phyloP scores from a whole-genome alignment of 2,329 filamentous ascomycete genomes.

The Drechmeria coniospora region DNA sequence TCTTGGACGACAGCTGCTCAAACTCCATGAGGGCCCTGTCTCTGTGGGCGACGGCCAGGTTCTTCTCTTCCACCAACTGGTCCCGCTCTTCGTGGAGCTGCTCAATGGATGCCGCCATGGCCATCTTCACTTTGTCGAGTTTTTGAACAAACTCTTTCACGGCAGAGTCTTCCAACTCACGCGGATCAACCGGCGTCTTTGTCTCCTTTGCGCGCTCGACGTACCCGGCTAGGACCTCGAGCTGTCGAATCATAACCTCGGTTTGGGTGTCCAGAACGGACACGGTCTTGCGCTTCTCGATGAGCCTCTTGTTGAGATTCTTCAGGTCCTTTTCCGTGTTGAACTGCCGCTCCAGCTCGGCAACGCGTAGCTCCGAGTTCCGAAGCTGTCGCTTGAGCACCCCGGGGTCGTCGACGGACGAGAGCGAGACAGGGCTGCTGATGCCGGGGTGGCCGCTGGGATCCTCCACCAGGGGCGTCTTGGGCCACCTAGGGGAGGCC shows the following conservation, averaged over 20 bases:
- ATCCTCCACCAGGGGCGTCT: slow-evolving; percentile 47
- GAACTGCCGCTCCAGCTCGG: slow-evolving; percentile 74
- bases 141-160: slow-evolving; percentile 83
- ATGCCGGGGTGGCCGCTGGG: slow-evolving; percentile 39
- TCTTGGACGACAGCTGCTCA: slow-evolving; percentile 86
- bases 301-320: slow-evolving; percentile 71
- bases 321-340: slow-evolving; percentile 48
- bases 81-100: slow-evolving; percentile 57
- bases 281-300: slow-evolving; percentile 91
- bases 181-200: slow-evolving; percentile 64
- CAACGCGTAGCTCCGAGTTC: slow-evolving; percentile 68
- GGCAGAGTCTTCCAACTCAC: slow-evolving; percentile 72
- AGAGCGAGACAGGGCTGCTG: slow-evolving; percentile 54
- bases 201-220: slow-evolving; percentile 75
- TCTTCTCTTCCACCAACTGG: slow-evolving; percentile 70
- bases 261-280: slow-evolving; percentile 87
- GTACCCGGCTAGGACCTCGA: slow-evolving; percentile 79
- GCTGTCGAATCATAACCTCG: slow-evolving; percentile 85
- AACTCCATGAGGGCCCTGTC: slow-evolving; percentile 92
- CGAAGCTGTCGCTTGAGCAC: slow-evolving; percentile 62
- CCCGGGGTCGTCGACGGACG: slow-evolving; percentile 48
- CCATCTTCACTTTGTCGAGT: slow-evolving; percentile 44
- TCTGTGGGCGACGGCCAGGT: slow-evolving; percentile 66
- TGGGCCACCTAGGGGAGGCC: slow-evolving; percentile 54
- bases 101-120: slow-evolving; percentile 42